Conservation (phyloP, 2,329 filamentous ascomycete genomes). For the Penicillium decumbens region DNA sequence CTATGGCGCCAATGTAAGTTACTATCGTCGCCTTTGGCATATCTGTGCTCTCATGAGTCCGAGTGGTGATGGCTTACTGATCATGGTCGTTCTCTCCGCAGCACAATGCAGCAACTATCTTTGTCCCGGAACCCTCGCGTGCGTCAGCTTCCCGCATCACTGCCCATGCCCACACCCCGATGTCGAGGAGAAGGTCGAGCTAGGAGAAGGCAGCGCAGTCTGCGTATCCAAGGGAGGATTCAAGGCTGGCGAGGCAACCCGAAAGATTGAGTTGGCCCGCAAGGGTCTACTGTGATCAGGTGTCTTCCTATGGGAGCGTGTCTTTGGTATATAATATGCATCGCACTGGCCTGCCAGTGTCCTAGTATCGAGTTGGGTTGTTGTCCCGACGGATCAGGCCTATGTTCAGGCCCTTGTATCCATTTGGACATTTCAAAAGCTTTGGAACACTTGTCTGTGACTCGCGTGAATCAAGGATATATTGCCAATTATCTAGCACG, state of each 20-base stretch:
- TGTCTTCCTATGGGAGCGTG: background rate
- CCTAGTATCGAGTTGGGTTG: background rate
- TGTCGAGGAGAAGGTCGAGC: slow-evolving; percentile 70
- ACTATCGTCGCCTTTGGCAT: background rate
- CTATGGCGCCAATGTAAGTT: slow-evolving; percentile 62
- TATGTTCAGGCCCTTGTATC: background rate
- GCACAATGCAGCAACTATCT: slow-evolving; percentile 91
- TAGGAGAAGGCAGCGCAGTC: slow-evolving; percentile 47
- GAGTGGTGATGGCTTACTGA: background rate
- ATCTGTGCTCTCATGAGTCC: too few species aligned
- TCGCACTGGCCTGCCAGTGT: background rate
- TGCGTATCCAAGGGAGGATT: slow-evolving; percentile 49
- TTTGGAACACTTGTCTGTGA: background rate
- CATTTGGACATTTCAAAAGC: background rate
- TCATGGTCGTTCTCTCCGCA: slow-evolving; percentile 29
- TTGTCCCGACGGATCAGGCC: background rate
- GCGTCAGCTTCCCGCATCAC: slow-evolving; percentile 94
- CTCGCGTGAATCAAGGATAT: too few species aligned
- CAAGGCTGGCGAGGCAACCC: slow-evolving; percentile 43
- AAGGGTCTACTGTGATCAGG: slow-evolving; percentile 45
- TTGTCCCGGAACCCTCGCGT: slow-evolving; percentile 88
- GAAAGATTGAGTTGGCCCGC: slow-evolving; percentile 49
- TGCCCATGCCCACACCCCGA: slow-evolving; percentile 83
- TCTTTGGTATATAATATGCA: background rate
- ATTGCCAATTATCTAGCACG: too few species aligned